Percentiles rank a stretch among this genome's conserved stretches.
Evolutionary conservation across 192 early-diverging fungal species (phyloP).

Genomic region (Backusella sp.): DNA sequence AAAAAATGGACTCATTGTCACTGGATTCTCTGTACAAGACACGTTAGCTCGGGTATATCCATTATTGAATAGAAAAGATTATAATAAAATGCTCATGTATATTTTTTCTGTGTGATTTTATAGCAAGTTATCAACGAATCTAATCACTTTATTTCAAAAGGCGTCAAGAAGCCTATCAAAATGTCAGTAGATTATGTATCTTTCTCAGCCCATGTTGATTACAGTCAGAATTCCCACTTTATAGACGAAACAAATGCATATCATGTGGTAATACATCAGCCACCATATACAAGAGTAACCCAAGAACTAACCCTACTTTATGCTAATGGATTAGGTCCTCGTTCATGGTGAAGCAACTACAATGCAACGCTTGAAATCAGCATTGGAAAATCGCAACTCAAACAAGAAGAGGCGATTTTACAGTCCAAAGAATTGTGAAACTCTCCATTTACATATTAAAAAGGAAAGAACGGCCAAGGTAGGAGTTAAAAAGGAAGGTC

Average conservation of each 20-base stretch:
- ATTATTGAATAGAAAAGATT: too few relatives aligned
- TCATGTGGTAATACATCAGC: slow-evolving; percentile 63
- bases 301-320: not conserved
- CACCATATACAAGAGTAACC: not conserved
- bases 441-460: slow-evolving; percentile 85
- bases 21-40: slow-evolving; percentile 97
- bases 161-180: slow-evolving; percentile 72
- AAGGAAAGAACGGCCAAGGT: slow-evolving; percentile 94
- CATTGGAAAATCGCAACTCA: slow-evolving; percentile 77
- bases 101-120: not conserved
- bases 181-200: slow-evolving; percentile 92
- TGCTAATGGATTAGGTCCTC: slow-evolving; percentile 54
- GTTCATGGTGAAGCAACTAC: slow-evolving; percentile 96
- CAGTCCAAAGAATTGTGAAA: slow-evolving; percentile 86
- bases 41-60: slow-evolving; percentile 79
- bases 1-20: slow-evolving; percentile 90
- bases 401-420: slow-evolving; percentile 80
- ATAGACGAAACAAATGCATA: slow-evolving; percentile 93
- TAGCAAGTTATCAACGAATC: slow-evolving; percentile 77
- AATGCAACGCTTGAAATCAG: slow-evolving; percentile 89
- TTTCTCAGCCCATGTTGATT: slow-evolving; percentile 98
- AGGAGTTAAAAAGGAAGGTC: not conserved
- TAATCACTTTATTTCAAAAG: slow-evolving; percentile 74
- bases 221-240: slow-evolving; percentile 91
- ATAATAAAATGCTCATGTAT: slow-evolving; percentile 20